Base-by-base conservation (phyloP, 768 basidiomycete species). In the Agaricus subrufescens region DNA sequence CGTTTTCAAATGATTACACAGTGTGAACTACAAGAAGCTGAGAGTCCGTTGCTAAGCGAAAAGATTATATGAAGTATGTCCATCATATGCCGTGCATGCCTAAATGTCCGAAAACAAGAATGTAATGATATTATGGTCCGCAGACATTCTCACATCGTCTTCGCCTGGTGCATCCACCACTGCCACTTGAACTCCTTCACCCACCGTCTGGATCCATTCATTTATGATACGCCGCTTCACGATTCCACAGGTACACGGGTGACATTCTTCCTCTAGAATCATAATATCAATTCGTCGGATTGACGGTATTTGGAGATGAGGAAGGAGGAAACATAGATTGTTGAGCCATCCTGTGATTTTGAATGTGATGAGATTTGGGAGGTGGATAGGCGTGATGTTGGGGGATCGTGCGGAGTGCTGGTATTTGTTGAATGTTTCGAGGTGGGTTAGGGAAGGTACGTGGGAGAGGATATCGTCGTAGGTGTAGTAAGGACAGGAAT, bases 351-450 rank as follows among this genome's bases (percentile, higher is more conserved):
- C 54, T 8, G 54, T 56, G 1, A 40, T 40, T 56, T 50, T 56
- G 30, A 56, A 31, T 5, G 47, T 34, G 38, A 23, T 26, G 19
- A 56, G 47, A 3, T 56, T 42, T 10, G 54, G 54, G 19, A 56
- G 46, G 7, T 4, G 39, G 27, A 49, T 49, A 2, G 48, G 31
- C 4, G 29, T 27, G 8, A 29, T 37, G 5, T 39, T 40, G 27
- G 31, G 40, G 6, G 43, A 15, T 26, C 47, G 47, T 30, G 54
- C 10, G 14, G 40, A 43, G 6, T 49, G 46, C 14, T 56, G 46
- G 29, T 49, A 54, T 43, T 56, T 49, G 54, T 56, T 49, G 9
- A 49, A 38, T 14, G 43, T 56, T 43, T 56, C 54, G 40, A 56
- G 54, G 39, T 56, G 30, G 5, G 40, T 49, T 38, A 56, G 54